Base-by-base conservation (phyloP, 2,329 filamentous ascomycete species). In the Scytalidium lignicola region DNA sequence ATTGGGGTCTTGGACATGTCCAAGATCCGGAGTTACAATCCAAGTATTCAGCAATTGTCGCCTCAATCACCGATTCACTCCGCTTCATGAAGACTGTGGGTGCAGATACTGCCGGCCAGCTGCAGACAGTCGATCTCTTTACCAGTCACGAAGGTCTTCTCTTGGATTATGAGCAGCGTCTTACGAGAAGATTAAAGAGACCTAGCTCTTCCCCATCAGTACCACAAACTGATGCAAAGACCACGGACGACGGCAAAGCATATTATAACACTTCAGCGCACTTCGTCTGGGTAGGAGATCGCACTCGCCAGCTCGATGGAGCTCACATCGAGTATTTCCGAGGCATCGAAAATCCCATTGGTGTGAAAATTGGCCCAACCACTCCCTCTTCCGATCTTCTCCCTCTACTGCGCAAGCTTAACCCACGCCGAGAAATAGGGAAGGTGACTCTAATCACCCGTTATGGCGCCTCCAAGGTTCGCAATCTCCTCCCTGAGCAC, bases 281-380 rank as follows among this genome's bases (percentile, higher is more conserved):
- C 67, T 97, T 99, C 74, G 79, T 99, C 66, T 99, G 93, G 93
- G 95, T 99, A 60, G 93, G 93, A 48, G 93, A 99, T 69, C 88
- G 93, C 56, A 99, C 93, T 2, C 83, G 93, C 43, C 92, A 97
- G 70, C 82, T 96, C 42, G 87, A 93, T 64, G 89, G 92, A 59
- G 92, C 87, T 0, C 93, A 99, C 68, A 87, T 99, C 54, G 93
- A 99, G 70, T 99, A 95, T 76, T 95, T 97, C 79, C 86, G 93
- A 42, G 93, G 93, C 51, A 86, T 99, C 57, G 86, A 89, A 61
- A 99, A 99, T 71, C 93, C 93, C 1, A 89, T 99, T 59, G 93
- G 93, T 53, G 85, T 99, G 70, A 99, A 99, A 69, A 88, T 99
- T 50, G 93, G 93, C 0, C 93, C 93, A 8, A 86, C 83, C 4